Conservation (phyloP, 805 yeast species). For the Lachancea cidri region DNA sequence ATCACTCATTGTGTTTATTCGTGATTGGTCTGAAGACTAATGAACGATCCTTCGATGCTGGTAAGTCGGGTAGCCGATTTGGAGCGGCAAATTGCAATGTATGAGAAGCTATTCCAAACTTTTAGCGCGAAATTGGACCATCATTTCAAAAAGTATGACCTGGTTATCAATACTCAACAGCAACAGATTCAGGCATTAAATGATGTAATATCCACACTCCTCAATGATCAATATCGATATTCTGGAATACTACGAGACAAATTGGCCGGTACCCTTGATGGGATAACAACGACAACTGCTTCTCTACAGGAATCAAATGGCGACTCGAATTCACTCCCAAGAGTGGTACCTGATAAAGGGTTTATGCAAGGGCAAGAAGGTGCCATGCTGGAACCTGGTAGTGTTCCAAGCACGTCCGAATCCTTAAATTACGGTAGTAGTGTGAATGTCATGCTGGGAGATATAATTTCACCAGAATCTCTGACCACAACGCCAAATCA, state of each 20-base stretch:
- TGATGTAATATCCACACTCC: slow-evolving; percentile 20
- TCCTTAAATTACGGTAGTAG: neutral
- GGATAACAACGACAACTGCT: slow-evolving; percentile 19
- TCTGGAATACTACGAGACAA: slow-evolving; percentile 27
- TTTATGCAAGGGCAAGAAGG: neutral
- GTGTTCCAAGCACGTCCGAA: neutral
- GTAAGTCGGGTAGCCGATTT: slow-evolving; percentile 23
- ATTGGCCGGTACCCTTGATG: slow-evolving; percentile 19
- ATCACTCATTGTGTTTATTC: neutral
- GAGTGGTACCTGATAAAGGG: neutral
- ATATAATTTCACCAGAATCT: neutral
- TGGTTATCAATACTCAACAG: slow-evolving; percentile 27
- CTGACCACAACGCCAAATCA: slow-evolving; percentile 1
- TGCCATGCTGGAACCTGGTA: neutral
- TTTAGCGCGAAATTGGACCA: slow-evolving; percentile 29
- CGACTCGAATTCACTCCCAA: neutral
- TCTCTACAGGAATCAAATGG: neutral
- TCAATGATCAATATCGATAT: slow-evolving; percentile 28
- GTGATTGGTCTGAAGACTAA: neutral
- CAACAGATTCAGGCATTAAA: slow-evolving; percentile 29
- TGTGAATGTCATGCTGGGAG: neutral
- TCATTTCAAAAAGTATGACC: slow-evolving; percentile 30
- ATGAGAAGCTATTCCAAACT: slow-evolving; percentile 29
- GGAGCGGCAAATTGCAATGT: slow-evolving; percentile 27
- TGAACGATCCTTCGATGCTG: slow-evolving; percentile 9